Conservation (phyloP, 2,329 filamentous ascomycete species). For the Davidsoniella eucalypti region DNA sequence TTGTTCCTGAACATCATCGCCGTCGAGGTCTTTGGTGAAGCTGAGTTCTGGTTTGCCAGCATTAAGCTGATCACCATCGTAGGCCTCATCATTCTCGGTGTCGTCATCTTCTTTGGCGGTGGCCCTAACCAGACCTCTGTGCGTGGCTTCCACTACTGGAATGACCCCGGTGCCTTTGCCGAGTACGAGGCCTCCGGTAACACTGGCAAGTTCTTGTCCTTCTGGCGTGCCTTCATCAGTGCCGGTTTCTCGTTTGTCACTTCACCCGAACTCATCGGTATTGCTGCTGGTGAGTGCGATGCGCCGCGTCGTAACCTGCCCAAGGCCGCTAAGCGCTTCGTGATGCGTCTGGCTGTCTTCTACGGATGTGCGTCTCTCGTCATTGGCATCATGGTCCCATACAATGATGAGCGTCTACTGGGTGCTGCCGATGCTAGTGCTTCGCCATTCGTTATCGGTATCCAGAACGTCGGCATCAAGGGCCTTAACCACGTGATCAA, state of each 20-base stretch:
- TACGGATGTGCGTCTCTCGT: slow-evolving; percentile 46
- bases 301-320: slow-evolving; percentile 50
- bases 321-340: slow-evolving; percentile 44
- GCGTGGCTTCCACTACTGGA: slow-evolving; percentile 27
- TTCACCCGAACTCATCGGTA: slow-evolving; percentile 44
- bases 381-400: slow-evolving; percentile 46
- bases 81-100: slow-evolving; percentile 37
- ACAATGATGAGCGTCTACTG: slow-evolving; percentile 45
- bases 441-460: slow-evolving; percentile 50
- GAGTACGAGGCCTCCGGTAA: slow-evolving; percentile 29
- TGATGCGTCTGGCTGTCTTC: slow-evolving; percentile 46
- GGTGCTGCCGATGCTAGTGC: slow-evolving; percentile 40
- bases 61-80: slow-evolving; percentile 44
- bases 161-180: slow-evolving; percentile 27
- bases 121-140: slow-evolving; percentile 32
- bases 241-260: slow-evolving; percentile 47
- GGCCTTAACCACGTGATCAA: slow-evolving; percentile 52
- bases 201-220: slow-evolving; percentile 39
- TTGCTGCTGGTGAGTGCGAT: slow-evolving; percentile 48
- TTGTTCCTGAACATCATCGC: slow-evolving; percentile 39
- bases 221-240: slow-evolving; percentile 39
- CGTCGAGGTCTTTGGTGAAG: slow-evolving; percentile 41
- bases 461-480: slow-evolving; percentile 46
- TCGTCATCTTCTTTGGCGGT: slow-evolving; percentile 40
- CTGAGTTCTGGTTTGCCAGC: slow-evolving; percentile 44